A percentile compares a stretch with the other conserved stretches of the same genome.
phyloP scores from a whole-genome alignment of 176 grass and related monocot genomes.

The Avena eriantha region DNA sequence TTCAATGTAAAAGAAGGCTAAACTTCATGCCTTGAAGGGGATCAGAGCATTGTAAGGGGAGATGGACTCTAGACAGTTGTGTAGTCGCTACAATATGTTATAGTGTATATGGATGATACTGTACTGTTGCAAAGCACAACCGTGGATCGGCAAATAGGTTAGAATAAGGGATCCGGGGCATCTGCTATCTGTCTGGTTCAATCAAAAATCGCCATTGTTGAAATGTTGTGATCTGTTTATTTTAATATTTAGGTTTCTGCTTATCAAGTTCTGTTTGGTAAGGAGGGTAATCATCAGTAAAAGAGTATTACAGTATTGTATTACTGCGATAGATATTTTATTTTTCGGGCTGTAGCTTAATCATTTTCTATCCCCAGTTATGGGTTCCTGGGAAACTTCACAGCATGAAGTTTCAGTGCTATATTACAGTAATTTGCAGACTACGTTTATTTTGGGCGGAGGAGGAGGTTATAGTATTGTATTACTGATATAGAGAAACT shows the following conservation, averaged over 20 bases:
- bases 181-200: slow-evolving; percentile 3
- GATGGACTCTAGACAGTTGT: background rate
- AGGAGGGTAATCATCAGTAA: slow-evolving; percentile 6
- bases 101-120: background rate
- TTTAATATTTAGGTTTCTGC: background rate
- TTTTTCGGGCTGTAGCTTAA: background rate
- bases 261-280: slow-evolving; percentile 7
- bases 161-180: slow-evolving; percentile 34
- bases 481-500: background rate
- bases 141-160: slow-evolving; percentile 15
- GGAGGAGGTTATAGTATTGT: background rate
- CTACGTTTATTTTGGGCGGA: background rate
- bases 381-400: background rate
- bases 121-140: background rate
- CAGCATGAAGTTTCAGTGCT: background rate
- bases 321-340: background rate
- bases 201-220: background rate
- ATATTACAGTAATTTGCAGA: background rate
- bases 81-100: background rate
- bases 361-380: background rate
- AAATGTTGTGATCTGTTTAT: slow-evolving; percentile 10
- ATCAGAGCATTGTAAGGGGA: background rate
- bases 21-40: background rate
- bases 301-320: background rate
- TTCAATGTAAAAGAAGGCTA: slow-evolving; percentile 13